Conservation (phyloP, 2,329 filamentous ascomycete genomes). For the Fusarium newnesense region DNA sequence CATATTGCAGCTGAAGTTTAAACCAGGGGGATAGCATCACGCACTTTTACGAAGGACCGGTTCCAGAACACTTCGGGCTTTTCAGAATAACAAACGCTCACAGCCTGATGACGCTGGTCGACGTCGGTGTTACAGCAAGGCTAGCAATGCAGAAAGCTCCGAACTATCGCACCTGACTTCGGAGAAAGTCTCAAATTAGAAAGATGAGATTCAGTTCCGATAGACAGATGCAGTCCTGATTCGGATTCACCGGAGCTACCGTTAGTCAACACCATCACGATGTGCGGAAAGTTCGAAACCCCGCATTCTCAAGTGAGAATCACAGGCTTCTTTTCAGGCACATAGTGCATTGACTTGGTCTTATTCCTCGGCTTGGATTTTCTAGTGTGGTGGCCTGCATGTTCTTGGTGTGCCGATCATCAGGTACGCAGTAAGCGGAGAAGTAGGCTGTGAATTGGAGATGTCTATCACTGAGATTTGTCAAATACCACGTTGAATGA, state of each 20-base stretch:
- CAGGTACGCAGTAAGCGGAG: slow-evolving; percentile 31
- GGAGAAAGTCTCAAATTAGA: slow-evolving; percentile 25
- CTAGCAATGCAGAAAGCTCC: not conserved
- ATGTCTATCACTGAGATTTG: not conserved
- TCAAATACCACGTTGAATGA: not conserved
- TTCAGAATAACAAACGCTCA: not conserved
- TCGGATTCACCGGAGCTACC: slow-evolving; percentile 15
- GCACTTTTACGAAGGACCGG: slow-evolving; percentile 10
- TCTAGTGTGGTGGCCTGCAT: slow-evolving; percentile 33
- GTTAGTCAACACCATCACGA: slow-evolving; percentile 31
- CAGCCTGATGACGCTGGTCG: slow-evolving; percentile 8
- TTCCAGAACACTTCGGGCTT: not conserved
- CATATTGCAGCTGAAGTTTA: slow-evolving; percentile 8
- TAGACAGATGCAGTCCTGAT: slow-evolving; percentile 13
- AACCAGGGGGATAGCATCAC: not conserved
- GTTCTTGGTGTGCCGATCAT: slow-evolving; percentile 25
- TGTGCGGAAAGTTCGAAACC: slow-evolving; percentile 4
- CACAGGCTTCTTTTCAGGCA: slow-evolving; percentile 32
- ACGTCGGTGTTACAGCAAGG: slow-evolving; percentile 10
- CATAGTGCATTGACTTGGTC: not conserved
- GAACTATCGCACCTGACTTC: slow-evolving; percentile 13
- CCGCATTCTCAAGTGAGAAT: slow-evolving; percentile 26
- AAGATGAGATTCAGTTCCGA: slow-evolving; percentile 12
- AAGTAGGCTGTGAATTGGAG: not conserved
- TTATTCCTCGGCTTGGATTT: slow-evolving; percentile 35